Evolutionary conservation across 2,329 filamentous ascomycete species (phyloP).

Genomic region (Septoria linicola): DNA sequence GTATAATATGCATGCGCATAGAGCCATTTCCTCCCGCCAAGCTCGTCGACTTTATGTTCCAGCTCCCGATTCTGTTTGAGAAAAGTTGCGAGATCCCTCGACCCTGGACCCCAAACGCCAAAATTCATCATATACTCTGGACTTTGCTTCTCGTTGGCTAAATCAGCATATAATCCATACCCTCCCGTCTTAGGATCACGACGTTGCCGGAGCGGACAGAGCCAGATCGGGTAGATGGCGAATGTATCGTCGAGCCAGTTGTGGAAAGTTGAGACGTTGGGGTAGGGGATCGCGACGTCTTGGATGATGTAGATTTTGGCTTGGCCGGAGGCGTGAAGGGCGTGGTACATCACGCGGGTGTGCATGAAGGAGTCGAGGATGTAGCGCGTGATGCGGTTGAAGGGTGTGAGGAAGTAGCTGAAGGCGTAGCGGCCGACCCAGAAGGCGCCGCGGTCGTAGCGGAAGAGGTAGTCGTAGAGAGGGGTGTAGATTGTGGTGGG

Average conservation of each 20-base stretch:
- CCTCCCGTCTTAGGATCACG: slow-evolving; percentile 8
- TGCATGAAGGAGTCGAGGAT: slow-evolving; percentile 61
- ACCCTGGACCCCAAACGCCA: slow-evolving; percentile 78
- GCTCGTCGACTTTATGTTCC: slow-evolving; percentile 65
- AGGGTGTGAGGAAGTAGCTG: slow-evolving; percentile 60
- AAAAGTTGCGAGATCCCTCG: slow-evolving; percentile 56
- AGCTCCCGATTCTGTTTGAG: slow-evolving; percentile 67
- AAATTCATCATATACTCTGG: slow-evolving; percentile 53
- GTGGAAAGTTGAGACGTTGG: slow-evolving; percentile 53
- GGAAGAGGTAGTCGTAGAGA: slow-evolving; percentile 56
- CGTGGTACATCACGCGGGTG: slow-evolving; percentile 62
- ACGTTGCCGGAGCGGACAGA: slow-evolving; percentile 49
- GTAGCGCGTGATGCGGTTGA: slow-evolving; percentile 58
- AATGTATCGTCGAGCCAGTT: slow-evolving; percentile 51
- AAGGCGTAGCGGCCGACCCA: slow-evolving; percentile 64
- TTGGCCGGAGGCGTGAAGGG: slow-evolving; percentile 57
- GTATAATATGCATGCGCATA: slow-evolving; percentile 84
- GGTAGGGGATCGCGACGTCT: slow-evolving; percentile 60
- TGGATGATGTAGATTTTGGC: slow-evolving; percentile 61
- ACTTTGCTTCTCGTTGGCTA: slow-evolving; percentile 11
- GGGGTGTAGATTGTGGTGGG: slow-evolving; percentile 40
- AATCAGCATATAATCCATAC: slow-evolving; percentile 3
- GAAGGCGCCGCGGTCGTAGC: slow-evolving; percentile 65
- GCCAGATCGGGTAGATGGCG: slow-evolving; percentile 58
- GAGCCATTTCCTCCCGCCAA: slow-evolving; percentile 81